Conservation (phyloP, 768 basidiomycete genomes). For the Infundibulicybe gibba region DNA sequence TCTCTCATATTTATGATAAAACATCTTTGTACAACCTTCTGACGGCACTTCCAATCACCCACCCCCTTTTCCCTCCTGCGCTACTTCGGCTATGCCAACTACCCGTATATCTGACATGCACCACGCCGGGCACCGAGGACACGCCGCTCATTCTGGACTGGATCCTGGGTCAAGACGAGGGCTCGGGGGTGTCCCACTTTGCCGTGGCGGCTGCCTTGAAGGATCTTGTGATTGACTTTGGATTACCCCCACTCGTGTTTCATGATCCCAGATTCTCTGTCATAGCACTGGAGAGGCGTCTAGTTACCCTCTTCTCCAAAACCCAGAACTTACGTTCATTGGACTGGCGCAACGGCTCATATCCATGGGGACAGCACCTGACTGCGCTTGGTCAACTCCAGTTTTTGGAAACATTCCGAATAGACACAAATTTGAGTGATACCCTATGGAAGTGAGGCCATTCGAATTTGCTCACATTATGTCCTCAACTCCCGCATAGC, state of each 20-base stretch:
- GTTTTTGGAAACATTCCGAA: constrained; percentile 3
- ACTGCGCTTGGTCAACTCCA: constrained; percentile 1
- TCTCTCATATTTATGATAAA: constrained; percentile 3
- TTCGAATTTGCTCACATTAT: neutral
- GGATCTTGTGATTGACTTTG: neutral
- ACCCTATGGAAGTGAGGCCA: neutral
- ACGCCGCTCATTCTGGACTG: neutral
- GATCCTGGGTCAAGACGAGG: neutral
- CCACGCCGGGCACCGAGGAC: neutral
- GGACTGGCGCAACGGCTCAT: constrained; percentile 9
- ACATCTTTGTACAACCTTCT: neutral
- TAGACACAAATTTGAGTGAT: constrained; percentile 3
- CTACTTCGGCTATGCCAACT: neutral
- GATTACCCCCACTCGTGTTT: neutral
- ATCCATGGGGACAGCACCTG: constrained; percentile 3
- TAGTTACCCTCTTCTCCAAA: constrained; percentile 5
- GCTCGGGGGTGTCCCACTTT: neutral
- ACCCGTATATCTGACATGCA: neutral
- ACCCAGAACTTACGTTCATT: constrained; percentile 6
- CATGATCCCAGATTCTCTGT: neutral
- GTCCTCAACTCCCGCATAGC: neutral
- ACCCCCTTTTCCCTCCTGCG: neutral
- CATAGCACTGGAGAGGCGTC: neutral
- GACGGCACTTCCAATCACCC: neutral
- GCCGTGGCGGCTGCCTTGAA: neutral